A percentile compares a stretch with the other conserved stretches of the same genome.
Conservation (phyloP, 305 asterid genomes). For the Rubia balearica region DNA sequence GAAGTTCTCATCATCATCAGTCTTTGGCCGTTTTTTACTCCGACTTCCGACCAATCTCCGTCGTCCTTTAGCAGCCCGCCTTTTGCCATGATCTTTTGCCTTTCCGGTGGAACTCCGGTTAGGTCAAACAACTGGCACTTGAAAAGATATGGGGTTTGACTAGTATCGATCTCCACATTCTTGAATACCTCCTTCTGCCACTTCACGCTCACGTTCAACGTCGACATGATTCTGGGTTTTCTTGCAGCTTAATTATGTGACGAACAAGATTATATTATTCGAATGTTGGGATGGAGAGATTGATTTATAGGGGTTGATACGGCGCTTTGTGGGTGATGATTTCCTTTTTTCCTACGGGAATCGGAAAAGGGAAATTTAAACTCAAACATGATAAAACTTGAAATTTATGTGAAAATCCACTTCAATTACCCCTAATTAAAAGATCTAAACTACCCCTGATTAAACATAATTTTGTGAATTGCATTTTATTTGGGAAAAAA, state of each 20-base stretch:
- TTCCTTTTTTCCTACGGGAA: background rate
- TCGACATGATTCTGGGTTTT: slow-evolving; percentile 21
- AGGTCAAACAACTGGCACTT: slow-evolving; percentile 90
- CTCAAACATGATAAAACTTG: no score
- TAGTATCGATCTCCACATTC: slow-evolving; percentile 81
- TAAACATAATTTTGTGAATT: no score
- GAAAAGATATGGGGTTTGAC: slow-evolving; percentile 81
- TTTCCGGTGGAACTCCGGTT: slow-evolving; percentile 97
- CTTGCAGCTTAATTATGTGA: slow-evolving; percentile 17
- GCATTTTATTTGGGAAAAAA: no score
- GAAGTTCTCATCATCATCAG: slow-evolving; percentile 99
- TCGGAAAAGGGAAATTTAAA: background rate
- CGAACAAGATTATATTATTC: background rate
- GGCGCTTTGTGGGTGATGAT: background rate
- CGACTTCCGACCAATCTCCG: slow-evolving; percentile 86
- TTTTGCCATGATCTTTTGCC: slow-evolving; percentile 98
- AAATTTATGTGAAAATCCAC: no score
- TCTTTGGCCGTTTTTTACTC: slow-evolving; percentile 96
- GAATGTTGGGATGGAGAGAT: background rate
- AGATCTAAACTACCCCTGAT: no score
- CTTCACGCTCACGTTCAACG: slow-evolving; percentile 74
- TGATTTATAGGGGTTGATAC: background rate
- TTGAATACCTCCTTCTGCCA: slow-evolving; percentile 87
- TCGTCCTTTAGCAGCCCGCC: slow-evolving; percentile 97
- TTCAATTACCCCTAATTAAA: no score